Conservation (phyloP, 73 alveolate species). For the Paramecium biaurelia region DNA sequence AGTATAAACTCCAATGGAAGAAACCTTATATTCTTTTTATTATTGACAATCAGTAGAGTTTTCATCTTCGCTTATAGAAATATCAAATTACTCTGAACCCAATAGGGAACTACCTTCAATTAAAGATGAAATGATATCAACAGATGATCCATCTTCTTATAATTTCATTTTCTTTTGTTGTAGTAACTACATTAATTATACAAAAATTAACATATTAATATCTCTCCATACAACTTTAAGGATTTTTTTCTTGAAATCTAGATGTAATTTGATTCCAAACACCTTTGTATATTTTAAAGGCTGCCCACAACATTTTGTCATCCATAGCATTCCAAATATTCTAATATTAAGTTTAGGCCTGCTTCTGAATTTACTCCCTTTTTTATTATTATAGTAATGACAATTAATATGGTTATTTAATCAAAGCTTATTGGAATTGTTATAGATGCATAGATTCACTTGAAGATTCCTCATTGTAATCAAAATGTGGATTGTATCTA, state of each 20-base stretch:
- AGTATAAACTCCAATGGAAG: background rate
- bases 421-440: background rate
- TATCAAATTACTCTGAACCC: background rate
- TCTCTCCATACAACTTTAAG: slow-evolving; percentile 12
- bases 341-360: background rate
- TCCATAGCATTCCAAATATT: slow-evolving; percentile 23
- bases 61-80: background rate
- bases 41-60: background rate
- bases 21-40: background rate
- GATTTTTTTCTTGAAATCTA: background rate
- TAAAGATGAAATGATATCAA: background rate
- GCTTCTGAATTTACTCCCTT: background rate
- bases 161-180: background rate
- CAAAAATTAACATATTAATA: background rate
- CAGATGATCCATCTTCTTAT: background rate
- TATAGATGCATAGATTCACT: background rate
- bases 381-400: background rate
- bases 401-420: background rate
- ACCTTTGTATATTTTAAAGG: background rate
- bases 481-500: background rate
- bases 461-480: background rate
- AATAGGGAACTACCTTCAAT: background rate
- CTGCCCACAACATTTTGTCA: background rate
- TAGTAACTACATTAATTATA: background rate
- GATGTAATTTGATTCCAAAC: background rate